Percentiles rank a stretch among this genome's conserved stretches.
Evolutionary conservation across 345 rosid genomes (phyloP).

Genomic region (Balakata baccata): DNA sequence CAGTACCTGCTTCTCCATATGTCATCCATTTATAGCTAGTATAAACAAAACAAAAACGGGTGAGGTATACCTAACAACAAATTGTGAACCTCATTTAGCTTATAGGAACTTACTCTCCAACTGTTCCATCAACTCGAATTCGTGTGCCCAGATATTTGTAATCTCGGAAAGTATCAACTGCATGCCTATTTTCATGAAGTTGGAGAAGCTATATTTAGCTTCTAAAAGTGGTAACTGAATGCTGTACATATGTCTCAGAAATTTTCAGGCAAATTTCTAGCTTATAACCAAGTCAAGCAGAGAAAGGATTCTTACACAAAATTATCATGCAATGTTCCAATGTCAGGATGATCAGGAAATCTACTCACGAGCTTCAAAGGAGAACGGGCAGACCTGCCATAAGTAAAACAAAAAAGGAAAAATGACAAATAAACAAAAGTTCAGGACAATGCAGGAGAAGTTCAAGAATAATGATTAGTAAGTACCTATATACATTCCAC

Average conservation of each 20-base stretch:
- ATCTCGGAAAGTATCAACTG: conserved; percentile 71
- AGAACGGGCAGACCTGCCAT: conserved; percentile 66
- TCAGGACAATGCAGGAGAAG: neutral
- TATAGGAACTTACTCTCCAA: conserved; percentile 77
- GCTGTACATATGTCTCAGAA: neutral
- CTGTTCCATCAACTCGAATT: conserved; percentile 77
- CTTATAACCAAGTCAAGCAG: conserved; percentile 12
- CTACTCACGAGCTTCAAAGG: conserved; percentile 74
- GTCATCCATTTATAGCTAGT: conserved; percentile 94
- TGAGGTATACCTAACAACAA: conserved; percentile 13
- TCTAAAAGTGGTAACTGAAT: neutral
- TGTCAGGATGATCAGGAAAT: conserved; percentile 80
- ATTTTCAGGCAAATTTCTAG: neutral
- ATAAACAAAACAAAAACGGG: neutral
- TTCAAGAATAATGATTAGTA: neutral
- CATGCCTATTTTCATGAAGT: conserved; percentile 42
- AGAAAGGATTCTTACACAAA: conserved; percentile 59
- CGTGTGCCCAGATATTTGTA: conserved; percentile 89
- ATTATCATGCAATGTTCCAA: conserved; percentile 87
- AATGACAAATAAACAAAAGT: neutral
- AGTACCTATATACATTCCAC: conserved; percentile 91
- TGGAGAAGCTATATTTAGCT: conserved; percentile 11
- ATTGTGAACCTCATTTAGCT: neutral
- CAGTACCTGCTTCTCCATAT: conserved; percentile 87
- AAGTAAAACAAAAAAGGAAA: neutral